Evolutionary conservation across 2,329 filamentous ascomycete genomes (phyloP), one percentile per base, ranked within the genome.

Genomic region (Penicillium sp.): DNA sequence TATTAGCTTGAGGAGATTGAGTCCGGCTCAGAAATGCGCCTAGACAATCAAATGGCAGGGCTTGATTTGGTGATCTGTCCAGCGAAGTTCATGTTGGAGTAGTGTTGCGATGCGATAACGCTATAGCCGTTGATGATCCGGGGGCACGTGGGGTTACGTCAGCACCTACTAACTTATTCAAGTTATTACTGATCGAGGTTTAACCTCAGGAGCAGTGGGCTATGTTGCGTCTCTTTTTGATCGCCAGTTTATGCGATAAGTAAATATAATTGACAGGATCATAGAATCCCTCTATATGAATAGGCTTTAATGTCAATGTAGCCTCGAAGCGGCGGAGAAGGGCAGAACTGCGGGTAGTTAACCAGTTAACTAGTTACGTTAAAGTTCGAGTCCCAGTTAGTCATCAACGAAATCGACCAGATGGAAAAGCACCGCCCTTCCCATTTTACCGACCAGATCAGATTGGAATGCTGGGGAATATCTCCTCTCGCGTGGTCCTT

Each of bases 61-160:
- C 6, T 4, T 40, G n/a, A 31, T 27, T 13, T 37, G 27, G 44
- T 6, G 36, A 33, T 50, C n/a, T 19, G 31, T n/a, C 46, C 46
- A 49, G 46, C 16, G 27, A 27, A 27, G 44, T 19, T 22, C 41
- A 53, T 44, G 55, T 54, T 49, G 43, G 18, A 41, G 37, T 54
- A 41, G 44, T 36, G 35, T 50, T 41, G 55, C 50, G 55, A 58
- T 58, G 35, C 41, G 50, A 54, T 54, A 58, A 54, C 19, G 31
- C 46, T 44, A 50, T 49, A 51, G 36, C 49, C 19, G 31, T 37
- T 18, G 47, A 43, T 18, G 40, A 56, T 59, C 57, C 57, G 49
- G 57, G 57, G 52, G 44, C 24, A 62, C 57, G 60, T 62, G 36
- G 40, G 16, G 27, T 39, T 52, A 58, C 49, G 37, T 56, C 51